These are phyloP conservation scores for Aspergillus terreus DNA, from an alignment of 2,329 filamentous ascomycete species.

Conservation along the genomic window DNA sequence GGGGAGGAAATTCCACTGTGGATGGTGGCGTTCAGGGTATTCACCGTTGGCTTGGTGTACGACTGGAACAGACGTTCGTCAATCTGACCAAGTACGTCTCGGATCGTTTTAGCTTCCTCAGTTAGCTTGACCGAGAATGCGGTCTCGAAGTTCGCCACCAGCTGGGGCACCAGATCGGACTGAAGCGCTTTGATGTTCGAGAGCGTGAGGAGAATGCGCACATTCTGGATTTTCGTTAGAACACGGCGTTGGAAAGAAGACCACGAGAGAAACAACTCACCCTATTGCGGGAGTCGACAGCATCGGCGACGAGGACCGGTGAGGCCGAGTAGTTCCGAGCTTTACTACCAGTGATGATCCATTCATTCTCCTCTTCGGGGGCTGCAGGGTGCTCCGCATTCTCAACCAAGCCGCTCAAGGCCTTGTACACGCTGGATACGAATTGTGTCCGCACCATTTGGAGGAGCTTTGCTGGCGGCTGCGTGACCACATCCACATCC, in stretches of 20 bases:
- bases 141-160: slow-evolving; percentile 91
- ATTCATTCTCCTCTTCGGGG: slow-evolving; percentile 53
- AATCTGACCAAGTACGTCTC: slow-evolving; percentile 85
- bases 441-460: slow-evolving; percentile 91
- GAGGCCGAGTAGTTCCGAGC: slow-evolving; percentile 27
- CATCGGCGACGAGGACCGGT: slow-evolving; percentile 45
- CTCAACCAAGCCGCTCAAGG: slow-evolving; percentile 91
- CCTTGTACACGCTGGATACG: slow-evolving; percentile 89
- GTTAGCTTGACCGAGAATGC: slow-evolving; percentile 91
- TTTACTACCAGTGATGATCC: slow-evolving; percentile 46
- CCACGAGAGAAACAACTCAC: slow-evolving; percentile 34
- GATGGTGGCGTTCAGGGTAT: slow-evolving; percentile 66
- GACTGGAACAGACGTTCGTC: slow-evolving; percentile 87
- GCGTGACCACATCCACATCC: slow-evolving; percentile 72
- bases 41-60: slow-evolving; percentile 76
- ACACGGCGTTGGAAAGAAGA: background rate
- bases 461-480: slow-evolving; percentile 80
- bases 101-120: slow-evolving; percentile 87
- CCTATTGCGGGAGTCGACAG: slow-evolving; percentile 51
- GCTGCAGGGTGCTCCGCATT: slow-evolving; percentile 79
- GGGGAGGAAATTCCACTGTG: slow-evolving; percentile 66
- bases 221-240: slow-evolving; percentile 57
- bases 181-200: slow-evolving; percentile 86
- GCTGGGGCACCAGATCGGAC: slow-evolving; percentile 73
- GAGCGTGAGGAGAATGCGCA: slow-evolving; percentile 88